These are phyloP conservation scores for Arachnomyces sp. DNA, from an alignment of 2,329 filamentous ascomycete genomes.

Conservation along the genomic window DNA sequence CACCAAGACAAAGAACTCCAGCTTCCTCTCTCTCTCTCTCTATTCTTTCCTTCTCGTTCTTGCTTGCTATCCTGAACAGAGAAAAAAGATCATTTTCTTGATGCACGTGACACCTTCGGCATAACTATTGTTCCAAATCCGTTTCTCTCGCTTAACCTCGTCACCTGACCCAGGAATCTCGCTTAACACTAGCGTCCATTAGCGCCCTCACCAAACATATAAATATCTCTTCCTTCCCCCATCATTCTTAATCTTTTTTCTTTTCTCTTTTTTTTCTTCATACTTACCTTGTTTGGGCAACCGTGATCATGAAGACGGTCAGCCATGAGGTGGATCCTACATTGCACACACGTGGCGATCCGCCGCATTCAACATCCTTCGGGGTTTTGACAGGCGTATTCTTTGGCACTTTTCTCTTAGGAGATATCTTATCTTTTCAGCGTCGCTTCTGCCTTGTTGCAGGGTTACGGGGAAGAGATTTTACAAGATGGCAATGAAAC, in stretches of 20 bases:
- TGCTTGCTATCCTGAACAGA: conserved; percentile 1
- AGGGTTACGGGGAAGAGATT: conserved; percentile 29
- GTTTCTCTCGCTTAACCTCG: conserved; percentile 8
- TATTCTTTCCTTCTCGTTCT: neutral
- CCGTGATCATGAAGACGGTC: conserved; percentile 40
- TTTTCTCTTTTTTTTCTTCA: conserved; percentile 41
- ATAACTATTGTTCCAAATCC: neutral
- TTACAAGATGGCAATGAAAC: too few species aligned
- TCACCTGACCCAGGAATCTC: conserved; percentile 12
- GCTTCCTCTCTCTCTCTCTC: conserved; percentile 4
- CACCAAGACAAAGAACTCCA: conserved; percentile 3
- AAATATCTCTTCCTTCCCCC: conserved; percentile 19
- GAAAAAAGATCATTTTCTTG: neutral
- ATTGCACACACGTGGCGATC: conserved; percentile 51
- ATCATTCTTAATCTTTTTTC: conserved; percentile 20
- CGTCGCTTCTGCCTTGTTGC: conserved; percentile 27
- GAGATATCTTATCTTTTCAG: conserved; percentile 33
- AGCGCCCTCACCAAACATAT: conserved; percentile 15
- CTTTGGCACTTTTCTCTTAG: conserved; percentile 39
- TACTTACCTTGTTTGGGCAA: conserved; percentile 46
- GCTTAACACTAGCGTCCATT: conserved; percentile 24
- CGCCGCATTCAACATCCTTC: conserved; percentile 43
- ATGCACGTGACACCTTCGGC: neutral
- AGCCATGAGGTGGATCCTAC: conserved; percentile 45
- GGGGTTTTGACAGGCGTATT: conserved; percentile 44